These are phyloP conservation scores for Ceratobasidium sp. DNA, from an alignment of 1,284 basidiomycete genomes.

Conservation along the genomic window DNA sequence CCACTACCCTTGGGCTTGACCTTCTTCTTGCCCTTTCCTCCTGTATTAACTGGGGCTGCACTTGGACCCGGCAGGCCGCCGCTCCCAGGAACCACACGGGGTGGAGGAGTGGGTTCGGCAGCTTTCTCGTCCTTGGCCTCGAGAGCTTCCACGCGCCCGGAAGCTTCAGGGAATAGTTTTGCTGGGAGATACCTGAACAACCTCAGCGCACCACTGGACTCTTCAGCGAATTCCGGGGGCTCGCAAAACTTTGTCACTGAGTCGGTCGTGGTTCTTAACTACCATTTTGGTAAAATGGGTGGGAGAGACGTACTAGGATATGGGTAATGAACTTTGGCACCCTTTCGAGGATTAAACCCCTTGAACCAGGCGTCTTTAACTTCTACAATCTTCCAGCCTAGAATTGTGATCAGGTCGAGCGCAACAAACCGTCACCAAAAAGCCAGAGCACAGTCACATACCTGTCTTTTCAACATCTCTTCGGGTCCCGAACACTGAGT, in stretches of 20 bases:
- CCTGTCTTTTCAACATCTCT: slow-evolving; percentile 34
- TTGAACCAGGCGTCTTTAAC: slow-evolving; percentile 19
- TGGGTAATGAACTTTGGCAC: background rate
- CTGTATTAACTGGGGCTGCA: background rate
- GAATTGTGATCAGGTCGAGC: background rate
- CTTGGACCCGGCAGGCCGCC: background rate
- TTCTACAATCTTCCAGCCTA: slow-evolving; percentile 17
- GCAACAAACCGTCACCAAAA: background rate
- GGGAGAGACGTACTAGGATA: slow-evolving; percentile 9
- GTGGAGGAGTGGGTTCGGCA: background rate
- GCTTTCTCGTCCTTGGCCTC: background rate
- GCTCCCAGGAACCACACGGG: slow-evolving; percentile 30
- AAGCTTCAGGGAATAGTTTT: slow-evolving; percentile 14
- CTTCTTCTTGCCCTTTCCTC: slow-evolving; percentile 32
- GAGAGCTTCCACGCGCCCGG: background rate
- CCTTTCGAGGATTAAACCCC: slow-evolving; percentile 9
- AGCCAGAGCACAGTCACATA: background rate
- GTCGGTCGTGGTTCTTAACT: background rate
- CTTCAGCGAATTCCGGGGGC: background rate
- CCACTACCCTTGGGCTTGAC: background rate
- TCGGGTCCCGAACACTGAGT: slow-evolving; percentile 11
- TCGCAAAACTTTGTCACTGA: too few relatives aligned
- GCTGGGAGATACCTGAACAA: slow-evolving; percentile 24
- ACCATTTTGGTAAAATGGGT: background rate
- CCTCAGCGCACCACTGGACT: slow-evolving; percentile 7